Evolutionary conservation across 768 basidiomycete genomes (phyloP), one percentile per base, ranked within the genome.

Genomic region (Termitomyces heimii): DNA sequence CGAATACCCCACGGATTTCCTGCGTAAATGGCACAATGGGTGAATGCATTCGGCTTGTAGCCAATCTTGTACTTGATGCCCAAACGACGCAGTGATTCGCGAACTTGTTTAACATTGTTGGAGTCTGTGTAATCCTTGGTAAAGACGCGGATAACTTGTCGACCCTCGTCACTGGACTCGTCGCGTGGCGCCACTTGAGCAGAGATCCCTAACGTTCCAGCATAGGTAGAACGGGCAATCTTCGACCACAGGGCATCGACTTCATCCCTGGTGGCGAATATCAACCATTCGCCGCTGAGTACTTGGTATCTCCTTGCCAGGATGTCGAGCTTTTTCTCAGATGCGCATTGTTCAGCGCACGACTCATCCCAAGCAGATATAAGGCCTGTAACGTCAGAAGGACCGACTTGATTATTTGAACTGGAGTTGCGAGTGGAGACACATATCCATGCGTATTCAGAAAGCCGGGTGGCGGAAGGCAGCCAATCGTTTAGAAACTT

Each of bases 21-120:
- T 4, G 34, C 16, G 9, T 26, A 37, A 67, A 54, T 20, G 2
- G 22, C 18, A 37, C 58, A 62, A 35, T 55, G 7, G 16, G 58
- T 62, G 48, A 60, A 67, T 10, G 57, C 55, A 28, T 64, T 57
- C 13, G 63, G 56, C 54, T 67, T 67, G 47, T 62, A 63, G 14
- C 57, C 48, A 42, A 66, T 64, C 35, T 44, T 58, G 26, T 24
- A 6, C 40, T 54, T 63, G 37, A 63, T 14, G 3, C 64, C 62
- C 44, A 65, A 53, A 39, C 58, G 50, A 31, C 59, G 48, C 24
- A 65, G 56, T 0, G 35, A 53, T 4, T 61, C 57, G 29, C 64
- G 59, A 9, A 65, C 60, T 29, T 35, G 50, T 16, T 51, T 39
- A 3, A 65, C 58, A 24, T 63, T 62, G 3, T 5, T 20, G 18